These are phyloP conservation scores for Ogataea paradorogensis DNA, from an alignment of 805 yeast genomes.

Conservation along the genomic window DNA sequence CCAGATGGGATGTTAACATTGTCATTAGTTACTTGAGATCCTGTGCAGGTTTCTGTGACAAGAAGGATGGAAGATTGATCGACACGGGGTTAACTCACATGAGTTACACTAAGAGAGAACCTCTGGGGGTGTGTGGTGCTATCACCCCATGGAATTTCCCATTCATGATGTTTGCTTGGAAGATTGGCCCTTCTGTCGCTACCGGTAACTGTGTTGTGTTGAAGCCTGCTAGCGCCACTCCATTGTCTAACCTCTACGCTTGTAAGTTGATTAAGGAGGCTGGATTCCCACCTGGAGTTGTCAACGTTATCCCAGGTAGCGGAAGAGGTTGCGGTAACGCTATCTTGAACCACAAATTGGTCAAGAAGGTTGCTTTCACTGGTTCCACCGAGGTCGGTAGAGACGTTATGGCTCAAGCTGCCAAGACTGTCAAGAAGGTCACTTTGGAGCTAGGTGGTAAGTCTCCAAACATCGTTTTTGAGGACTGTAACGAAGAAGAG, in stretches of 20 bases:
- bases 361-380: conserved; percentile 90
- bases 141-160: conserved; percentile 99
- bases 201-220: conserved; percentile 86
- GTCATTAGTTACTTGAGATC: conserved; percentile 71
- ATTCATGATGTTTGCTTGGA: conserved; percentile 90
- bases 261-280: conserved; percentile 71
- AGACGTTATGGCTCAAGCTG: conserved; percentile 68
- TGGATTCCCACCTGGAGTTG: conserved; percentile 89
- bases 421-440: conserved; percentile 72
- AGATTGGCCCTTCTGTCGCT: conserved; percentile 88
- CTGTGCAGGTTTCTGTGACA: conserved; percentile 91
- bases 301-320: conserved; percentile 82
- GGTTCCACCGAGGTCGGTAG: conserved; percentile 90
- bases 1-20: conserved; percentile 73
- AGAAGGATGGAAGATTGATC: conserved; percentile 70
- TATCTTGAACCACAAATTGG: conserved; percentile 70
- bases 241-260: conserved; percentile 78
- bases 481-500: conserved; percentile 65
- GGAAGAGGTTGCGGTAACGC: conserved; percentile 85
- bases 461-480: conserved; percentile 80
- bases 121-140: conserved; percentile 93
- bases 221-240: conserved; percentile 91
- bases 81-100: conserved; percentile 75
- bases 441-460: conserved; percentile 88
- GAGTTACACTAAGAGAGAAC: conserved; percentile 80